Conservation (phyloP, 352 stramenopile species). For the Phytopythium sindhum region DNA sequence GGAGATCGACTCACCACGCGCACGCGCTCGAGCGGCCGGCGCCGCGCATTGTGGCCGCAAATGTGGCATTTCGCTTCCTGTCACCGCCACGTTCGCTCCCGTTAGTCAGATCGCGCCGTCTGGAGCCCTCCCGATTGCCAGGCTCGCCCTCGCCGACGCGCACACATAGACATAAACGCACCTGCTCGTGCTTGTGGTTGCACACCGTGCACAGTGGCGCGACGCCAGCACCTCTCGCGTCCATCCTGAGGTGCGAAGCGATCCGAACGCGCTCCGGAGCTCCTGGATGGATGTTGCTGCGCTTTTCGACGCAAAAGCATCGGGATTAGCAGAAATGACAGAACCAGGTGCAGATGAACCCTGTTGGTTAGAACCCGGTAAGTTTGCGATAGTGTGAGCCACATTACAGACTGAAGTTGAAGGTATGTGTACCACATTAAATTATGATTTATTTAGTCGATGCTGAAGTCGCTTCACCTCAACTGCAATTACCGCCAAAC, state of each 20-base stretch:
- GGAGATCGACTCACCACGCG: not conserved
- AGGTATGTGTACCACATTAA: not conserved
- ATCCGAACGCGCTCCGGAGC: not conserved
- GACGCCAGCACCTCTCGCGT: not conserved
- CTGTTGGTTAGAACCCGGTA: not conserved
- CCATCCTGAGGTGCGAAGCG: not conserved
- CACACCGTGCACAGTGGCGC: constrained; percentile 39
- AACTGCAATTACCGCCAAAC: too few relatives aligned
- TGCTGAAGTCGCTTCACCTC: too few relatives aligned
- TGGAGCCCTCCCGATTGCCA: not conserved
- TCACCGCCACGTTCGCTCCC: too few relatives aligned
- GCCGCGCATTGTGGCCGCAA: constrained; percentile 5
- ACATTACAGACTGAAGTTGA: not conserved
- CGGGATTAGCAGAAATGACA: too few relatives aligned
- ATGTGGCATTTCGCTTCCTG: constrained; percentile 6
- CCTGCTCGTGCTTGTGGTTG: constrained; percentile 47
- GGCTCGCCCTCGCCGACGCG: not conserved
- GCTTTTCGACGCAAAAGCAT: too few relatives aligned
- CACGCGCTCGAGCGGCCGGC: constrained; percentile 6
- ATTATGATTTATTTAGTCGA: too few relatives aligned
- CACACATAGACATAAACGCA: not conserved
- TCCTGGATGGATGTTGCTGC: not conserved
- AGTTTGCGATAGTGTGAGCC: not conserved
- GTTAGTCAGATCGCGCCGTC: not conserved
- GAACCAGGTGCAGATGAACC: not conserved